Conservation (phyloP, 1,284 basidiomycete species). For the Coniophora puteana region DNA sequence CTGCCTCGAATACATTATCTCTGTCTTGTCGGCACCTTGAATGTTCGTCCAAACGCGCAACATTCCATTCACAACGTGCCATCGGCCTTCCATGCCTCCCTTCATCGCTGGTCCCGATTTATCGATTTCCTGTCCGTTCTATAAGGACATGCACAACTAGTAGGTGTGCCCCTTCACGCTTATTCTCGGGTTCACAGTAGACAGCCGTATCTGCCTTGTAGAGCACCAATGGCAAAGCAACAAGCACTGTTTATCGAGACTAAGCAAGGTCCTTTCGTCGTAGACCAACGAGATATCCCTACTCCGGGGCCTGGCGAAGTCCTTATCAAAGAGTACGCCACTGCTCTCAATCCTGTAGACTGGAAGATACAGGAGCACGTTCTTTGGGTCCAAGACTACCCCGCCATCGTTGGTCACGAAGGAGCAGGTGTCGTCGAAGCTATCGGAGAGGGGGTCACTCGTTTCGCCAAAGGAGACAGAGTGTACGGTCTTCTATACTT, state of each 20-base stretch:
- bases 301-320: constrained; percentile 35
- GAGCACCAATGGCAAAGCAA: no score
- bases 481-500: constrained; percentile 25
- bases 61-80: no score
- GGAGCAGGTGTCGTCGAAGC: constrained; percentile 37
- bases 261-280: constrained; percentile 18
- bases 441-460: constrained; percentile 33
- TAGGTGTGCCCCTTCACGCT: no score
- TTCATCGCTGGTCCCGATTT: no score
- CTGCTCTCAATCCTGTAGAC: constrained; percentile 41
- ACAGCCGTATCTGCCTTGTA: no score
- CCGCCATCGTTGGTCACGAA: constrained; percentile 44
- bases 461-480: constrained; percentile 36
- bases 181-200: no score
- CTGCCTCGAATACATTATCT: no score
- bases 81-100: no score
- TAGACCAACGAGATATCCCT: constrained; percentile 23
- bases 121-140: no score
- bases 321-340: constrained; percentile 36
- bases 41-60: no score
- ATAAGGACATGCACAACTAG: no score
- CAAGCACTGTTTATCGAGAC: constrained; percentile 22
- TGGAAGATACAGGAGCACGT: constrained; percentile 36
- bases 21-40: no score
- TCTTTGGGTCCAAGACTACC: constrained; percentile 26